Evolutionary conservation across 2,329 filamentous ascomycete genomes (phyloP).

Genomic region (Neurospora sp.): DNA sequence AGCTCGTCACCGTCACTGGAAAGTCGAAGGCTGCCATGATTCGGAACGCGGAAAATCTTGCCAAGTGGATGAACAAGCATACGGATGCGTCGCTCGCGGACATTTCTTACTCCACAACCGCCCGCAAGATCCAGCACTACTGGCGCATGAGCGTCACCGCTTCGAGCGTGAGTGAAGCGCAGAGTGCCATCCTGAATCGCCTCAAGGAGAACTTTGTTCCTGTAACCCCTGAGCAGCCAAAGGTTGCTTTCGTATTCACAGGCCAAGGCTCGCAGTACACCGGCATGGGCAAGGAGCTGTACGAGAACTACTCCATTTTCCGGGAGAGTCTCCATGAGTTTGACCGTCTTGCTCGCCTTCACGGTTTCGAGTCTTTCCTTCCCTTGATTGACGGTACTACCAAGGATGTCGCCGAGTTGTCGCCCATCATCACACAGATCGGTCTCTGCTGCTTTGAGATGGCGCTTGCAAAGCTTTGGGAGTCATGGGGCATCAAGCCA

Average conservation of each 20-base stretch:
- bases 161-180: conserved; percentile 31
- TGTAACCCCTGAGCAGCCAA: conserved; percentile 33
- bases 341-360: conserved; percentile 37
- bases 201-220: conserved; percentile 33
- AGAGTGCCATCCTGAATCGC: conserved; percentile 30
- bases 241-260: conserved; percentile 44
- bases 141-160: conserved; percentile 42
- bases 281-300: conserved; percentile 42
- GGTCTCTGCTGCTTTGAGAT: conserved; percentile 46
- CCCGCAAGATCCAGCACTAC: conserved; percentile 51
- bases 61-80: conserved; percentile 41
- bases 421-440: conserved; percentile 43
- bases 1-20: conserved; percentile 49
- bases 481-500: conserved; percentile 44
- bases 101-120: conserved; percentile 59
- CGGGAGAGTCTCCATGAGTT: conserved; percentile 46
- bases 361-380: conserved; percentile 46
- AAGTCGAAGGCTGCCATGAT: conserved; percentile 46
- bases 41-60: conserved; percentile 45
- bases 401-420: conserved; percentile 32
- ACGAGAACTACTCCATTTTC: conserved; percentile 36
- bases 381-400: conserved; percentile 38
- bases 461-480: conserved; percentile 45
- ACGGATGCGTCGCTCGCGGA: conserved; percentile 43
- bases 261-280: conserved; percentile 46